Conservation (phyloP, 129 eudicot species). For the Escallonia herrerae region DNA sequence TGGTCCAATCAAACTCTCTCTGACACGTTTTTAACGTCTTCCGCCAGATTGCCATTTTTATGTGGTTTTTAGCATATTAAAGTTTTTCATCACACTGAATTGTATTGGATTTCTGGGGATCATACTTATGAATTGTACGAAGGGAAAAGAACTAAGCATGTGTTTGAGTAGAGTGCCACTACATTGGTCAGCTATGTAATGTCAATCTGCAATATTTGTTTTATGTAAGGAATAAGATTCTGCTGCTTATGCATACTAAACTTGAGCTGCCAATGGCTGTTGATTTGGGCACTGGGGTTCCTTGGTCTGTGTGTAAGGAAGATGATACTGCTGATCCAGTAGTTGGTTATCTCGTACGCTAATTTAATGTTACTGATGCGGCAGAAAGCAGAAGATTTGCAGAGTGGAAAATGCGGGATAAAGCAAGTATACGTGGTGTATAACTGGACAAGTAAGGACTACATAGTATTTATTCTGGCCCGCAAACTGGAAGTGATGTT, state of each 20-base stretch:
- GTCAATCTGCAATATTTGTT: background rate
- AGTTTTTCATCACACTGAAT: background rate
- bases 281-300: slow-evolving; percentile 73
- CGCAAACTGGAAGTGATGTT: too few relatives aligned
- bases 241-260: slow-evolving; percentile 69
- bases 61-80: background rate
- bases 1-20: slow-evolving; percentile 92
- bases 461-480: too few relatives aligned
- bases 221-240: slow-evolving; percentile 38
- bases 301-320: slow-evolving; percentile 98
- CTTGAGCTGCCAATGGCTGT: slow-evolving; percentile 97
- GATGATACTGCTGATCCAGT: slow-evolving; percentile 97
- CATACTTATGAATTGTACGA: background rate
- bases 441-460: too few relatives aligned
- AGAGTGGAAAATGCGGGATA: too few relatives aligned
- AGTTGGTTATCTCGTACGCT: slow-evolving; percentile 34
- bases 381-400: too few relatives aligned
- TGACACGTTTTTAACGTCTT: slow-evolving; percentile 31
- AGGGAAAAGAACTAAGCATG: too few relatives aligned
- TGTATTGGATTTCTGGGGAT: background rate
- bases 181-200: background rate
- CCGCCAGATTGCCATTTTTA: background rate
- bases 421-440: too few relatives aligned
- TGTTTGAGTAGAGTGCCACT: background rate
- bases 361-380: too few relatives aligned